Conservation (phyloP, 106 monocot genomes). For the Triglochin maritima region DNA sequence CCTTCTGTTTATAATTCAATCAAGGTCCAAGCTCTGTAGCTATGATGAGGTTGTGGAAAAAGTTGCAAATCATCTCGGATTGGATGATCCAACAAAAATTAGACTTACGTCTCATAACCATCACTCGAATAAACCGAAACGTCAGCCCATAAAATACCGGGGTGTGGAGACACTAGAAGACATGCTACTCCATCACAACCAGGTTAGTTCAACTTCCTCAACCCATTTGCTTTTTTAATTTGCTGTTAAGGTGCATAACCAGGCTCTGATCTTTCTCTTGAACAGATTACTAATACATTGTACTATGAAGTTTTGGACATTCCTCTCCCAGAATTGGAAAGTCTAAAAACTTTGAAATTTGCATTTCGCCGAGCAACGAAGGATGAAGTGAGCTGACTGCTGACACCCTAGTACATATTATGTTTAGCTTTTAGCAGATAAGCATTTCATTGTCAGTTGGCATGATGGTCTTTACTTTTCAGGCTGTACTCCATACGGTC, state of each 20-base stretch:
- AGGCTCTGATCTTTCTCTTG: not conserved
- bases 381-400: slow-evolving; percentile 45
- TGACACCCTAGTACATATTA: not conserved
- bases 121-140: slow-evolving; percentile 97
- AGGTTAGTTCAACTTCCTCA: slow-evolving; percentile 26
- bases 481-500: slow-evolving; percentile 78
- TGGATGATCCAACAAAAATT: slow-evolving; percentile 94
- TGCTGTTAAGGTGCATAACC: not conserved
- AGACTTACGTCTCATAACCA: slow-evolving; percentile 95
- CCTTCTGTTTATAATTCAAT: not conserved
- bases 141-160: slow-evolving; percentile 88
- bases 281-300: slow-evolving; percentile 86
- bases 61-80: slow-evolving; percentile 63
- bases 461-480: slow-evolving; percentile 11
- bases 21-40: slow-evolving; percentile 70
- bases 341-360: slow-evolving; percentile 91
- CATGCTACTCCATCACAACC: slow-evolving; percentile 93
- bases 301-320: slow-evolving; percentile 98
- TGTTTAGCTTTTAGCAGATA: not conserved
- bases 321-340: slow-evolving; percentile 86
- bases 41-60: slow-evolving; percentile 95
- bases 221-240: not conserved
- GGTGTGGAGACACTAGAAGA: slow-evolving; percentile 90
- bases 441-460: not conserved
- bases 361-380: slow-evolving; percentile 93